Base-by-base conservation (phyloP, 345 rosid genomes). In the Populus deltoides region DNA sequence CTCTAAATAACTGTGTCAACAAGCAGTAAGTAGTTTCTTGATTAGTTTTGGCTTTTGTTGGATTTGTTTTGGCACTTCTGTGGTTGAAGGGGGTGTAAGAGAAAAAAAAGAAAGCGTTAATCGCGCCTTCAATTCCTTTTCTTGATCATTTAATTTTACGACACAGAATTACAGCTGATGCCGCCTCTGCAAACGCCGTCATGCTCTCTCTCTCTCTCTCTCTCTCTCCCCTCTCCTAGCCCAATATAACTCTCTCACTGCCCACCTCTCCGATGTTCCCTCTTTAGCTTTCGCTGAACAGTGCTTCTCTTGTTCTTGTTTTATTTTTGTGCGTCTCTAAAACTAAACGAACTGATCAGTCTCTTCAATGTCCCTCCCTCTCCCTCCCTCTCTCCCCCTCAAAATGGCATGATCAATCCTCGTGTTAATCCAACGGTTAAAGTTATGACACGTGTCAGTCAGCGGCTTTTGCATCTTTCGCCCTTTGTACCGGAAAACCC, bases 131-230 rank as follows among this genome's bases (percentile, higher is more conserved):
- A 66, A 72, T 57, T 75, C 63, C 63, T 80, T 27, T 35, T 53
- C 59, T 18, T 25, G 66, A 68, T 84, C 74, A 81, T 73, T 73
- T 35, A 79, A 84, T 85, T 82, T 41, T 47, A 47, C 53, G 79
- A 68, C 80, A 55, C 78, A 75, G 77, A 66, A 84, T 83, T 82
- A 80, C 83, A 84, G 82, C 89, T 76, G 83, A 72, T 83, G 78
- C 73, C 31, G 53, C 61, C 83, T 80, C 90, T 87, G 89, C 97
- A 47, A 87, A 85, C 90, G 97, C 97, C 93, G 97, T 89, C 93
- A 86, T 87, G 83, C 69, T 70, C 75, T 47, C 79, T 81, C 45
- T 77, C 79, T 84, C 84, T 68, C 77, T 66, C 88, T 86, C 75
- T 83, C 85, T 74, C 75, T 76, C 66, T 70, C 82, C 81, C 89